Base-by-base conservation (phyloP, 2,329 filamentous ascomycete genomes). In the Aschersonia sp. region DNA sequence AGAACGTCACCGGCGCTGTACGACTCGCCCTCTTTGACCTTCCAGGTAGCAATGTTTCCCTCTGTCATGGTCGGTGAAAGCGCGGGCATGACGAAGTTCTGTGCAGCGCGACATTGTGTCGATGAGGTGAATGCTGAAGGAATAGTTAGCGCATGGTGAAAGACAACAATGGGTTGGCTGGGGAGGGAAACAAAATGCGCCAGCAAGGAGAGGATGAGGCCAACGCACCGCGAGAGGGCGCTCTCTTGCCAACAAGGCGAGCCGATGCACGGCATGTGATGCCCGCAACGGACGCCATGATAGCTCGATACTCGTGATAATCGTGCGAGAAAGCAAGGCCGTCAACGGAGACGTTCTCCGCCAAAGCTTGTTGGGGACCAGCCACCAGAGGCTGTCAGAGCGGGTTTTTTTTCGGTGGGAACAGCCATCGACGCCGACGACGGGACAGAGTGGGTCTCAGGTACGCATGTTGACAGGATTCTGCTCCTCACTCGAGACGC, bases 51-150 rank as follows among this genome's bases (percentile, higher is more conserved):
- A 59, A 94, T 94, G 66, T 88, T 92, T 52, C 88, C 88, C 67
- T 94, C 88, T 52, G 87, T 94, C 88, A 94, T 94, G 49, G 88
- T 94, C 48, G 88, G 88, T 52, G 87, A 94, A 53, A 94, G 76
- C 41, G 88, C 88, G 30, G 88, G 88, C 89, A 94, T 94, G 48
- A 81, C 85, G 68, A 94, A 89, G 67, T 89, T 92, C 54, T 89
- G 83, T 30, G 87, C 88, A 45, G 84, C 87, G 56, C 82, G 73
- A 57, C 71, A 73, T 56, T 74, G 68, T 50, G 79, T 67, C 48
- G 78, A 78, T 42, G 80, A 78, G 55, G 75, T 73, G 63, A 85
- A 80, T 57, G 75, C 84, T 88, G 58, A 20, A 20, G 20, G 20
- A 20, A 20, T 20, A 20, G 20, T 20, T 20, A 20, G 20, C 20